A percentile compares a stretch with the other conserved stretches of the same genome.
Conservation (phyloP, 1,284 basidiomycete genomes). For the Fomitopsis schrenkii region DNA sequence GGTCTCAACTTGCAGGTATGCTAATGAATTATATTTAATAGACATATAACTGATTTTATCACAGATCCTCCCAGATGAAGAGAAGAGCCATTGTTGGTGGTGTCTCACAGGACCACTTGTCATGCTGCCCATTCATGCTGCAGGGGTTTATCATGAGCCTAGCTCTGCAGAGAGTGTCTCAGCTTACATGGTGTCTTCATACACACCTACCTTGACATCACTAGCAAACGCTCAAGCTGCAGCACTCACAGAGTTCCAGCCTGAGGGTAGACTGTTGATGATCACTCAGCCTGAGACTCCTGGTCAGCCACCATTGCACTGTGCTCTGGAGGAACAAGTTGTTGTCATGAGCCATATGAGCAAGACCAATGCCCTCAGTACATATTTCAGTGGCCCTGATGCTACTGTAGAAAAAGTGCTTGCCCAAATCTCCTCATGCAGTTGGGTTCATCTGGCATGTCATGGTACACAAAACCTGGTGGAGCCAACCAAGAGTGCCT, state of each 20-base stretch:
- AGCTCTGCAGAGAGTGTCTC: slow-evolving; percentile 2
- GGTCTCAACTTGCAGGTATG: not conserved
- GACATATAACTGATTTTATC: not conserved
- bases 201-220: slow-evolving; percentile 20
- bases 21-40: no score
- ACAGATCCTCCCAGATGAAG: not conserved
- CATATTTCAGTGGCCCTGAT: slow-evolving; percentile 5
- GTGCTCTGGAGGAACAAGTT: not conserved
- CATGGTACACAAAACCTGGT: slow-evolving; percentile 22
- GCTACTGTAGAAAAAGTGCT: slow-evolving; percentile 17
- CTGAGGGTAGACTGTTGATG: not conserved
- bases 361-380: not conserved
- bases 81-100: slow-evolving; percentile 22
- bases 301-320: not conserved
- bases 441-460: slow-evolving; percentile 28
- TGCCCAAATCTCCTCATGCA: slow-evolving; percentile 11
- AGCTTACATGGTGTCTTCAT: slow-evolving; percentile 20
- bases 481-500: slow-evolving; percentile 8
- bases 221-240: slow-evolving; percentile 3
- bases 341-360: not conserved
- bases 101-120: slow-evolving; percentile 26
- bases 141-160: slow-evolving; percentile 10
- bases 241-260: not conserved
- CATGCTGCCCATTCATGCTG: not conserved
- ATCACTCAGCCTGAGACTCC: not conserved